These are phyloP conservation scores for Hymenoscyphus occultus DNA, from an alignment of 2,329 filamentous ascomycete genomes.

Conservation along the genomic window DNA sequence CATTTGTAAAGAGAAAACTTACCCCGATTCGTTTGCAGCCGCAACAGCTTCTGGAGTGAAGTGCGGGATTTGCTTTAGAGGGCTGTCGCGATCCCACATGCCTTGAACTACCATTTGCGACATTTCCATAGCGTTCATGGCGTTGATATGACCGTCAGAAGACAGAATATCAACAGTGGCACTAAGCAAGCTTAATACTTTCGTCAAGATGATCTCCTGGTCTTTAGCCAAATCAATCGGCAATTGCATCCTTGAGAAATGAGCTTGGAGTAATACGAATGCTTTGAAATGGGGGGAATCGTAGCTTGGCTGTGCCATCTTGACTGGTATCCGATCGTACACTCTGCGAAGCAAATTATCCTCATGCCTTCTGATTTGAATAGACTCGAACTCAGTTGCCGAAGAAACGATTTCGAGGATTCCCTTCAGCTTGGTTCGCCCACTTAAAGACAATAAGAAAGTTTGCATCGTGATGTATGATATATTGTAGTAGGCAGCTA, in stretches of 20 bases:
- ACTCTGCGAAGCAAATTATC: conserved; percentile 83
- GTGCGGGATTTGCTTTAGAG: conserved; percentile 96
- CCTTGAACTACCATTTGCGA: conserved; percentile 98
- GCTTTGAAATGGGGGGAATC: conserved; percentile 98
- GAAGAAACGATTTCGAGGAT: conserved; percentile 96
- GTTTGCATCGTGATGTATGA: conserved; percentile 99
- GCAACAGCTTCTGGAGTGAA: conserved; percentile 82
- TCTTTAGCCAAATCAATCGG: conserved; percentile 95
- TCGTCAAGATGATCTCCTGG: conserved; percentile 81
- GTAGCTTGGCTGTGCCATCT: conserved; percentile 82
- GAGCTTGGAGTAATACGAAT: conserved; percentile 93
- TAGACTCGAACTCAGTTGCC: conserved; percentile 91
- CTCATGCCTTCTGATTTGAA: conserved; percentile 92
- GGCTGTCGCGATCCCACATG: conserved; percentile 98
- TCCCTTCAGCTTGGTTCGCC: conserved; percentile 90
- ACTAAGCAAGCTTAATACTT: conserved; percentile 82
- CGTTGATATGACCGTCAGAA: conserved; percentile 92
- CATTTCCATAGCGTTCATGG: conserved; percentile 98
- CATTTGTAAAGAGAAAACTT: conserved; percentile 40
- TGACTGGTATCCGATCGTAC: conserved; percentile 91
- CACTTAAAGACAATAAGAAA: conserved; percentile 84
- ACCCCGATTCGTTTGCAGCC: conserved; percentile 75
- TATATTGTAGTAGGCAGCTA: conserved; percentile 98
- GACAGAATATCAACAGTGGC: conserved; percentile 93
- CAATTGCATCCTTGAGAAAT: conserved; percentile 96